Conservation (phyloP, 129 eudicot species). For the Helianthus annuus region HanXRQr2.0-SUNRISE NC_035436.2:201342071-201342570, state of each 20-base stretch:
- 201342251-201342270: conserved; percentile 8
- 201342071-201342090: too few species aligned
- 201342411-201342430: conserved; percentile 54
- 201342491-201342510: neutral
- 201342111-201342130: too few species aligned
- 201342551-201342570: neutral
- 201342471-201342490: neutral
- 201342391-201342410: conserved; percentile 51
- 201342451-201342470: neutral
- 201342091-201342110: too few species aligned
- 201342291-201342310: conserved; percentile 24
- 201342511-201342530: neutral
- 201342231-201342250: neutral
- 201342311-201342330: conserved; percentile 61
- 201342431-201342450: conserved; percentile 79
- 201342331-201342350: conserved; percentile 63
- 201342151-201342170: too few species aligned
- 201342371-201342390: conserved; percentile 60
- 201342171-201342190: too few species aligned
- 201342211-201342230: neutral
- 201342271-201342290: conserved; percentile 30
- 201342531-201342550: neutral
- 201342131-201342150: too few species aligned
- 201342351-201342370: conserved; percentile 67
- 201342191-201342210: too few species aligned